Percentiles rank a stretch among this genome's conserved stretches.
Evolutionary conservation across 2,329 filamentous ascomycete genomes (phyloP).

Genomic region (Neonectria faginata): DNA sequence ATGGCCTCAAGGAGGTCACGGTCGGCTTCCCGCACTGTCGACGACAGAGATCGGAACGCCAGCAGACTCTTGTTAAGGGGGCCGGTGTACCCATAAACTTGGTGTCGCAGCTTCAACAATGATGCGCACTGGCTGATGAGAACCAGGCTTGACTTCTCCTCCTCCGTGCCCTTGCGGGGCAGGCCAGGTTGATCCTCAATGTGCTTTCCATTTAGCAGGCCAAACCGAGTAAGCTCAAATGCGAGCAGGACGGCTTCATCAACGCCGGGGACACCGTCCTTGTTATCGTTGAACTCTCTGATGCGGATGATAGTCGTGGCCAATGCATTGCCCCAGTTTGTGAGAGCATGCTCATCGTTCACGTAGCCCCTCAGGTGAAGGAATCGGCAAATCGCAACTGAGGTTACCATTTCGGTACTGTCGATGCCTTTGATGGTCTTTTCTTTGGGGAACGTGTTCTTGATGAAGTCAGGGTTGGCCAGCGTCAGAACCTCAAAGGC

Average conservation of each 20-base stretch:
- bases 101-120: conserved; percentile 83
- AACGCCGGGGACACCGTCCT: conserved; percentile 61
- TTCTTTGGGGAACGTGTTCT: conserved; percentile 73
- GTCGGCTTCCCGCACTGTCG: conserved; percentile 80
- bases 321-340: conserved; percentile 84
- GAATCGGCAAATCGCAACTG: conserved; percentile 87
- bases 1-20: conserved; percentile 88
- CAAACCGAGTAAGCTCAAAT: conserved; percentile 85
- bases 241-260: conserved; percentile 86
- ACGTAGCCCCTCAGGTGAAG: conserved; percentile 90
- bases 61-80: conserved; percentile 91
- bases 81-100: conserved; percentile 90
- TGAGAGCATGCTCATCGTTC: conserved; percentile 81
- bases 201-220: conserved; percentile 78
- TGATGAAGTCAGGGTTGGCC: conserved; percentile 75
- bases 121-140: conserved; percentile 89
- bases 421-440: conserved; percentile 72
- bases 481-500: conserved; percentile 75
- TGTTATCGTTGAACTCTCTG: conserved; percentile 62
- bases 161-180: conserved; percentile 69
- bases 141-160: conserved; percentile 82
- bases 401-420: conserved; percentile 72
- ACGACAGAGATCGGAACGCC: conserved; percentile 85
- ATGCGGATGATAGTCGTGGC: conserved; percentile 75
- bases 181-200: conserved; percentile 67